Percentiles rank a stretch among this genome's conserved stretches.
These are phyloP conservation scores for Dryadomyces sulphureus DNA, from an alignment of 2,329 filamentous ascomycete species.

Conservation along the genomic window DNA sequence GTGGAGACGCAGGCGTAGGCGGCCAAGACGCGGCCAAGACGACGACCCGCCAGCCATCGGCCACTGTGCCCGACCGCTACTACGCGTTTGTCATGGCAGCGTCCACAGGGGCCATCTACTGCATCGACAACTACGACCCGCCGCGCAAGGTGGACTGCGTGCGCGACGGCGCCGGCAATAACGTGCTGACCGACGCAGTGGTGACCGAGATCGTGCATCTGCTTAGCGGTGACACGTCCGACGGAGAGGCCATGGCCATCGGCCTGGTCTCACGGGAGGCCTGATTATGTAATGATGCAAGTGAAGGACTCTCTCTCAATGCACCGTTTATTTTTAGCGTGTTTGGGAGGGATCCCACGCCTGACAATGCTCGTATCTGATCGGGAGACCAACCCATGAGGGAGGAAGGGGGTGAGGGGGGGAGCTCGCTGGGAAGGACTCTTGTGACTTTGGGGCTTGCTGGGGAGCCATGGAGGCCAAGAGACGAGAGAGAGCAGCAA, in stretches of 20 bases:
- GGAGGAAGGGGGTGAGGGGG: no score
- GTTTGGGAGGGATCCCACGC: no score
- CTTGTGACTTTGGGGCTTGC: no score
- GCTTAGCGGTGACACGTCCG: not conserved
- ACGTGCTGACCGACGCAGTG: not conserved
- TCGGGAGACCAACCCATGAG: no score
- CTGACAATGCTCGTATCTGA: no score
- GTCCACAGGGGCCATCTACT: not conserved
- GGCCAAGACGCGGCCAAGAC: not conserved
- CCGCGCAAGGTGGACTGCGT: not conserved
- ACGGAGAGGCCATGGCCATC: not conserved
- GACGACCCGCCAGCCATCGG: no score
- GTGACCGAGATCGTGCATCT: not conserved
- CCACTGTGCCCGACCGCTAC: not conserved
- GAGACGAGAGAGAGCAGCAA: no score
- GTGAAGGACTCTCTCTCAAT: no score
- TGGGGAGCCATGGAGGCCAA: no score
- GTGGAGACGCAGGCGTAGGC: not conserved
- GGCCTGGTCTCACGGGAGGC: not conserved
- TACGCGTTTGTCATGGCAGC: slow-evolving; percentile 1
- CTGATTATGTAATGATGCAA: no score
- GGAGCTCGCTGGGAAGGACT: no score
- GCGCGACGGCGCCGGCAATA: not conserved
- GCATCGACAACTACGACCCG: not conserved
- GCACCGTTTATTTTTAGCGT: no score